Base-by-base conservation (phyloP, 805 yeast genomes). In the Naumovozyma baii region DNA sequence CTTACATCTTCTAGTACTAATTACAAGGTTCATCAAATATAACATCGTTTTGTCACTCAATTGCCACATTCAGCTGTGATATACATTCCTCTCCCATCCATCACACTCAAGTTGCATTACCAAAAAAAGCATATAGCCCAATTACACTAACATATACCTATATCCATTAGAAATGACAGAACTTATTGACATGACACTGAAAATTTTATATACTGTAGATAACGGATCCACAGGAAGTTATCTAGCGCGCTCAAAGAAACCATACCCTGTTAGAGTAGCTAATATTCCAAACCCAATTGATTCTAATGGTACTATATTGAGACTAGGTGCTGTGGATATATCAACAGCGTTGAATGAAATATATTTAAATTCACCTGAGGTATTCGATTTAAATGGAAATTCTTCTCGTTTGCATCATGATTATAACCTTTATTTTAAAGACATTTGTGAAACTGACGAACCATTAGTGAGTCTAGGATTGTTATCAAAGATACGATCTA, bases 391-490 rank as follows among this genome's bases (percentile, higher is more conserved):
- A 12, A 42, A 45, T 37, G 44, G 48, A 37, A 45, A 47, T 34
- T 35, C 37, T 18, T 31, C 40, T 31, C 42, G 37, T 7, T 37
- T 37, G 15, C 48, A 49, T 7, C 41, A 42, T 18, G 66, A 61
- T 37, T 61, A 55, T 39, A 61, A 60, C 39, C 40, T 61, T 17
- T 61, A 61, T 41, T 61, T 50, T 40, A 53, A 48, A 31, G 66
- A 61, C 39, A 50, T 58, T 12, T 51, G 61, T 37, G 66, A 61
- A 33, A 39, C 44, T 14, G 61, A 57, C 36, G 66, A 61, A 43
- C 66, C 66, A 5, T 47, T 57, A 38, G 66, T 61, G 0, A 58
- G 63, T 35, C 43, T 55, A 19, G 66, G 66, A 1, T 40, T 61
- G 17, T 43, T 61, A 17, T 59, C 63, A 2, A 52, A 53, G 29